phyloP scores from a whole-genome alignment of 139 green algal species.

The Picochlorum sp. region DNA sequence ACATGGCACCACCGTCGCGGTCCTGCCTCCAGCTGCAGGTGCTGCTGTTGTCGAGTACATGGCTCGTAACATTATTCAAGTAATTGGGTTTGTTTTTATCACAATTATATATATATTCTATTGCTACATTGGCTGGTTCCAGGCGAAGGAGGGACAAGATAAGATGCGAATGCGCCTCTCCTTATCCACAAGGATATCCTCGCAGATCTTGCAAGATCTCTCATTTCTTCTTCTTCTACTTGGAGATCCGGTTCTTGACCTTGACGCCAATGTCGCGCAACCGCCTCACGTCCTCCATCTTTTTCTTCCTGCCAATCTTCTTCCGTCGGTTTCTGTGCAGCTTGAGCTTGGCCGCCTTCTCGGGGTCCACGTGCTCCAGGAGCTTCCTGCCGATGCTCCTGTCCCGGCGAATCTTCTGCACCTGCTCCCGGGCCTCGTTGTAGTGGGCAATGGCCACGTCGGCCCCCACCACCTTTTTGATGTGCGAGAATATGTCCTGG shows the following conservation, averaged over 20 bases:
- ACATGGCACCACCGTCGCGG: too few species aligned
- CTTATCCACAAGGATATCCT: too few species aligned
- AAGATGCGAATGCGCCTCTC: too few species aligned
- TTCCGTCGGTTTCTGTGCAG: conserved; percentile 34
- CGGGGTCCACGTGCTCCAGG: conserved; percentile 65
- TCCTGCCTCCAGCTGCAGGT: too few species aligned
- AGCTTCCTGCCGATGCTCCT: conserved; percentile 39
- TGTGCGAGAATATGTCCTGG: conserved; percentile 64
- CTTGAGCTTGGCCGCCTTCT: conserved; percentile 50
- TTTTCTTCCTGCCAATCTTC: conserved; percentile 45
- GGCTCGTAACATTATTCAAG: too few species aligned
- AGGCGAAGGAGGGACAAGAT: too few species aligned
- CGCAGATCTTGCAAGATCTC: too few species aligned
- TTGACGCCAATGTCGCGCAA: conserved; percentile 31
- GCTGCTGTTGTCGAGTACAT: too few species aligned
- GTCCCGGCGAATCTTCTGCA: conserved; percentile 31
- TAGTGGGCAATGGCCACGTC: conserved; percentile 63
- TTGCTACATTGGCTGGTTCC: too few species aligned
- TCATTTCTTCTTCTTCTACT: too few species aligned
- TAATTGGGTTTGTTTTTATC: too few species aligned
- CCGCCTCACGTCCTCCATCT: conserved; percentile 58
- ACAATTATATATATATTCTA: too few species aligned
- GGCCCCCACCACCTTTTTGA: conserved; percentile 51
- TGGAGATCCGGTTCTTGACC: conserved; percentile 27
- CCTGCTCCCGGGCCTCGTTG: conserved; percentile 41